A percentile compares a stretch with the other conserved stretches of the same genome.
These are phyloP conservation scores for Metrosideros polymorpha DNA, from an alignment of 441 rosid genomes.

Conservation along the genomic window DNA sequence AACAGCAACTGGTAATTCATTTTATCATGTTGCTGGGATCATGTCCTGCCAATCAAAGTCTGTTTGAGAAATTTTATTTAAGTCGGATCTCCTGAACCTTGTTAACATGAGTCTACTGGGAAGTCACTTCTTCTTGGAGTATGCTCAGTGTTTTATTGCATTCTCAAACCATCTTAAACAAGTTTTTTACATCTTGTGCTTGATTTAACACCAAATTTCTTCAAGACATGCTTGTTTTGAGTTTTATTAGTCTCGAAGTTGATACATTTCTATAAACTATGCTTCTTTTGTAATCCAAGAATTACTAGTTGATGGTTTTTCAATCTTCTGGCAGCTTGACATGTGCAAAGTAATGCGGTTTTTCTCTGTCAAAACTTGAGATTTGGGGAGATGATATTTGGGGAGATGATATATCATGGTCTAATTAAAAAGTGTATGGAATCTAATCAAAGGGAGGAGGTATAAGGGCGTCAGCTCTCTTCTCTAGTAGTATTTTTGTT, in stretches of 20 bases:
- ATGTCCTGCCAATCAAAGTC: neutral
- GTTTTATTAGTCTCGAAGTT: neutral
- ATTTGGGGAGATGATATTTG: neutral
- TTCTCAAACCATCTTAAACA: neutral
- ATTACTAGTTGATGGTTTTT: neutral
- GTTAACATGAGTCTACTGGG: neutral
- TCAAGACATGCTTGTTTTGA: neutral
- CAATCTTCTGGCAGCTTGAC: neutral
- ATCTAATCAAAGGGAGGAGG: neutral
- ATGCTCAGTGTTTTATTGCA: neutral
- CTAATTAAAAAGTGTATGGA: neutral
- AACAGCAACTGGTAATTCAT: neutral
- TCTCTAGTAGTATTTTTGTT: neutral
- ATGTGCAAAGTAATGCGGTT: neutral
- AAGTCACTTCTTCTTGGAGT: neutral
- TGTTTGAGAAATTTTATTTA: neutral
- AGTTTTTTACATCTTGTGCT: neutral
- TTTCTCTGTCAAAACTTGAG: neutral
- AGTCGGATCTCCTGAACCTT: neutral
- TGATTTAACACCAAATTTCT: neutral
- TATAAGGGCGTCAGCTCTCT: neutral
- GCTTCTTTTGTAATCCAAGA: neutral
- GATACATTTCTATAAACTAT: neutral
- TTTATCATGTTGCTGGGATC: neutral
- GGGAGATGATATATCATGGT: neutral